A percentile compares a stretch with the other conserved stretches of the same genome.
These are phyloP conservation scores for Rugonectria rugulosa DNA, from an alignment of 2,329 filamentous ascomycete genomes.

Conservation along the genomic window DNA sequence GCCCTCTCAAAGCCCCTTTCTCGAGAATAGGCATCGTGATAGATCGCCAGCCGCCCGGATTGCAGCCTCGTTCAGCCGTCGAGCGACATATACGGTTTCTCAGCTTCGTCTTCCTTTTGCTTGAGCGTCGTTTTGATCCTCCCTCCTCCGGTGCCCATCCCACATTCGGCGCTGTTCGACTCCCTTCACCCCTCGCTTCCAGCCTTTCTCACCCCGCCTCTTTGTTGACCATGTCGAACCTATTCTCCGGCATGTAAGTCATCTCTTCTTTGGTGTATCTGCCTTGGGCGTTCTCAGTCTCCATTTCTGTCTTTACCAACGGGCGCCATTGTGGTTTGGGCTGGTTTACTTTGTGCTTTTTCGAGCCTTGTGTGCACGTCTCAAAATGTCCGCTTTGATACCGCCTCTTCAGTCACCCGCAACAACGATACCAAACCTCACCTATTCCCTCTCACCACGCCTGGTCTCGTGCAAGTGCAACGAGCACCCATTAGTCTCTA, in stretches of 20 bases:
- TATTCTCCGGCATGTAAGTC: slow-evolving; percentile 70
- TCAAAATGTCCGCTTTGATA: slow-evolving; percentile 8
- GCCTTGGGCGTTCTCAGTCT: not conserved
- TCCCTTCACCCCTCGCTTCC: slow-evolving; percentile 27
- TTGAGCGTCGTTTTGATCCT: not conserved
- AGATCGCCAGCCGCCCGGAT: slow-evolving; percentile 25
- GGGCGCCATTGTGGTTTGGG: not conserved
- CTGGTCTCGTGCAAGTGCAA: not conserved
- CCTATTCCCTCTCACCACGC: not conserved
- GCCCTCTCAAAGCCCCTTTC: slow-evolving; percentile 39
- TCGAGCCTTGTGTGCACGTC: not conserved
- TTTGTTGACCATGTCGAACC: slow-evolving; percentile 60
- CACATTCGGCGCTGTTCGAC: no score
- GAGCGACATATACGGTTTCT: not conserved
- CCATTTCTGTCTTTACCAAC: not conserved
- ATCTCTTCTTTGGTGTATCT: slow-evolving; percentile 20
- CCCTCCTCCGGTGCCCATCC: slow-evolving; percentile 2
- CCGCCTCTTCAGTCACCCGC: not conserved
- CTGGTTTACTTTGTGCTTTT: not conserved
- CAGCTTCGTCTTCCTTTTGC: not conserved
- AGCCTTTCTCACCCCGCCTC: slow-evolving; percentile 32
- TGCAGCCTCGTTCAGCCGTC: slow-evolving; percentile 1
- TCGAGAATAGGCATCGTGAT: slow-evolving; percentile 24
- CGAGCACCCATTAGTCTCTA: not conserved
- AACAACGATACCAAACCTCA: not conserved